Evolutionary conservation across 371 early-diverging fungal species (phyloP).

Genomic region (Mortierella sp.): DNA sequence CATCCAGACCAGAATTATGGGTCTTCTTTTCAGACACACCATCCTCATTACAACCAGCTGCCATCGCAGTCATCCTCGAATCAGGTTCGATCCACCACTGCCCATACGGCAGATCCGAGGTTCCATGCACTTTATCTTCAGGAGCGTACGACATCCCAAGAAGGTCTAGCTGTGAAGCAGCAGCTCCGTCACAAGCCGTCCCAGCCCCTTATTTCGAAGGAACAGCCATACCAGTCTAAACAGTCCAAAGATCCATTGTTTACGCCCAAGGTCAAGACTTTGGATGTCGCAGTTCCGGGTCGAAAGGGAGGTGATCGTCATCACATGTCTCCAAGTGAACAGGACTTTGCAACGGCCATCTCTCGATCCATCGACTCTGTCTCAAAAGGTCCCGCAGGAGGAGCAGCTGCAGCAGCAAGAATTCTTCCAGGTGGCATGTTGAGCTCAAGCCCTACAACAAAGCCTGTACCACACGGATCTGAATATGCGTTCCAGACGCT

Average conservation of each 20-base stretch:
- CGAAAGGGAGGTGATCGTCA: slow-evolving; percentile 20
- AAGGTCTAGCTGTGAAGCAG: slow-evolving; percentile 8
- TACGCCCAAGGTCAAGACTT: slow-evolving; percentile 15
- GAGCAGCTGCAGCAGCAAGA: neutral
- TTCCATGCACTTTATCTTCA: slow-evolving; percentile 26
- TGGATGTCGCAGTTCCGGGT: slow-evolving; percentile 21
- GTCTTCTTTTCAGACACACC: slow-evolving; percentile 12
- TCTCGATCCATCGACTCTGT: slow-evolving; percentile 33
- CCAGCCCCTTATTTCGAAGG: slow-evolving; percentile 8
- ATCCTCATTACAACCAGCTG: too few species aligned
- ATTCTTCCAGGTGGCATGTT: slow-evolving; percentile 12
- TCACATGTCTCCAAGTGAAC: slow-evolving; percentile 25
- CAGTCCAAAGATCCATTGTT: slow-evolving; percentile 1
- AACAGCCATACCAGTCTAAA: slow-evolving; percentile 1
- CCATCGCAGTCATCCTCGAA: slow-evolving; percentile 2
- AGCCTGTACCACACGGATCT: slow-evolving; percentile 21
- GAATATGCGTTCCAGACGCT: slow-evolving; percentile 35
- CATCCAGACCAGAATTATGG: slow-evolving; percentile 21
- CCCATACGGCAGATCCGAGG: slow-evolving; percentile 16
- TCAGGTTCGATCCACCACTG: slow-evolving; percentile 6
- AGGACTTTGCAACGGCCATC: slow-evolving; percentile 25
- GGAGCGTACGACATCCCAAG: slow-evolving; percentile 31
- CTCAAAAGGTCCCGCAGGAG: slow-evolving; percentile 12
- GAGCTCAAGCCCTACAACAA: slow-evolving; percentile 30
- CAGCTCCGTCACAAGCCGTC: slow-evolving; percentile 30